phyloP scores from a whole-genome alignment of 169 alveolate genomes.

The Cryptosporidium parvum region DNA sequence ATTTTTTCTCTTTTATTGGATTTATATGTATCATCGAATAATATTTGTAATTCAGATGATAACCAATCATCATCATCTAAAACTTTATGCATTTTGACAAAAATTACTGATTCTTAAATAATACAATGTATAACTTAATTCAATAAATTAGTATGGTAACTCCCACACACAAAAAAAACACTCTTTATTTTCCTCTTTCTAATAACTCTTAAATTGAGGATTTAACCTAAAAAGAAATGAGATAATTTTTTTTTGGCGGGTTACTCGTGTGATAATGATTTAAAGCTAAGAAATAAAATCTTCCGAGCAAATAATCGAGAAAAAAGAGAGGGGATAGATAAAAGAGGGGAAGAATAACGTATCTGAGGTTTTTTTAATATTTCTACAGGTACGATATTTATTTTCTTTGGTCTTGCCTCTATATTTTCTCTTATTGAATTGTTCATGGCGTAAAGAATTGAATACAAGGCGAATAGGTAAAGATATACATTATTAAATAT shows the following conservation, averaged over 20 bases:
- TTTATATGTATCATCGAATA: constrained; percentile 1
- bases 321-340: no score
- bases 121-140: neutral
- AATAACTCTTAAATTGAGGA: neutral
- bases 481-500: no score
- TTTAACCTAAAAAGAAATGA: no score
- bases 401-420: no score
- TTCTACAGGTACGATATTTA: no score
- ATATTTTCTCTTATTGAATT: neutral
- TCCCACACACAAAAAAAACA: neutral
- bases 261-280: neutral
- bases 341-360: neutral
- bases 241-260: neutral
- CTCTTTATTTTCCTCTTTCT: neutral
- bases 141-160: no score
- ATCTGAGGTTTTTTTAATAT: neutral
- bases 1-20: neutral
- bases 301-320: neutral
- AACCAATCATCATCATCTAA: constrained; percentile 40
- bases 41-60: constrained; percentile 25
- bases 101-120: neutral
- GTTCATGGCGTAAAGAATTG: neutral
- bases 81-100: neutral
- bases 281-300: no score
- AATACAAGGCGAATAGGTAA: neutral